These are phyloP conservation scores for Amylocystis lapponica DNA, from an alignment of 768 basidiomycete species.

Conservation along the genomic window DNA sequence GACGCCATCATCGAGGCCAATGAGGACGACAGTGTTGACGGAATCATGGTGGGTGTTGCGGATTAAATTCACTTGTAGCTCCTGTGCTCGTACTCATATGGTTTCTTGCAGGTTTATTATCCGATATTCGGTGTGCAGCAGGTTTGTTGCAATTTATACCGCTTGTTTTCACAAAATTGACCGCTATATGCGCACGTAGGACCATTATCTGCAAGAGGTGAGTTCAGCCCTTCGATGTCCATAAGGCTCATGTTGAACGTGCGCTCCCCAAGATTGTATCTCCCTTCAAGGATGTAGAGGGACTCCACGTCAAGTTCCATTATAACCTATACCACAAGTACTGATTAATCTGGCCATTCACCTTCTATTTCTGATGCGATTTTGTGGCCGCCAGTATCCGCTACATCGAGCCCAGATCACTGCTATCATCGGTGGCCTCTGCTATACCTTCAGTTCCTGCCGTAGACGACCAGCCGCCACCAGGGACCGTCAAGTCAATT, in stretches of 20 bases:
- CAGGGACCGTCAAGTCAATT: slow-evolving; percentile 91
- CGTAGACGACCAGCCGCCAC: slow-evolving; percentile 58
- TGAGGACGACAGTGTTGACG: slow-evolving; percentile 76
- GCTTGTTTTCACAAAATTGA: background rate
- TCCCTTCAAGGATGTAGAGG: slow-evolving; percentile 96
- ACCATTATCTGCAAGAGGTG: slow-evolving; percentile 95
- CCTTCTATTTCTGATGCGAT: background rate
- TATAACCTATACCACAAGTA: slow-evolving; percentile 95
- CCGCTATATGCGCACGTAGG: slow-evolving; percentile 41
- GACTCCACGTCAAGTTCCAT: slow-evolving; percentile 93
- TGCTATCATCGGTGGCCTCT: slow-evolving; percentile 42
- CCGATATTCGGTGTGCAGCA: slow-evolving; percentile 90
- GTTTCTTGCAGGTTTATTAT: slow-evolving; percentile 71
- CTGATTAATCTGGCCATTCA: too few species aligned
- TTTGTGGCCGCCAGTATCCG: slow-evolving; percentile 60
- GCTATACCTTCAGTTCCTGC: slow-evolving; percentile 25
- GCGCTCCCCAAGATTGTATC: slow-evolving; percentile 79
- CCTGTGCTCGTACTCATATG: background rate
- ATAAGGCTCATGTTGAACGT: background rate
- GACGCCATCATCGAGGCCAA: slow-evolving; percentile 96
- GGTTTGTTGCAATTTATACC: slow-evolving; percentile 39
- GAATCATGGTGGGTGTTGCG: slow-evolving; percentile 77
- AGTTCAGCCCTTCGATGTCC: slow-evolving; percentile 7
- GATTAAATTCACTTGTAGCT: background rate
- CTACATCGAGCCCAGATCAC: slow-evolving; percentile 75